These are phyloP conservation scores for Metarhizium brunneum DNA, from an alignment of 2,329 filamentous ascomycete genomes.

Conservation along the genomic window DNA sequence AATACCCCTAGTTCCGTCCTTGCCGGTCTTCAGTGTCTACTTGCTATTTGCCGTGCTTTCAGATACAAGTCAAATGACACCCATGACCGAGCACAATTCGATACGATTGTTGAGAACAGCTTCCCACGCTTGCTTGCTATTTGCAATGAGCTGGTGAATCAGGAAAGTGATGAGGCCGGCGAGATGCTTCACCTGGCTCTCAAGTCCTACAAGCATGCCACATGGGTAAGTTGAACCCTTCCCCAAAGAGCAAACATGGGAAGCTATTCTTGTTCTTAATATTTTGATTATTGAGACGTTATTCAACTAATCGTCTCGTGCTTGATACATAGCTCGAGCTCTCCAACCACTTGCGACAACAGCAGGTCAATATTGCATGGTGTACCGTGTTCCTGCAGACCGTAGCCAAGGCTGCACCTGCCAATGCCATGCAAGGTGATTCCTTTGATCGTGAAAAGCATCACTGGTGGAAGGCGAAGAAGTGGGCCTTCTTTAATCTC, in stretches of 20 bases:
- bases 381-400: slow-evolving; percentile 90
- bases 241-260: neutral
- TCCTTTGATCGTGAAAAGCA: slow-evolving; percentile 81
- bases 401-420: slow-evolving; percentile 75
- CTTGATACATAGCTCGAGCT: slow-evolving; percentile 63
- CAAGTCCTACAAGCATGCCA: slow-evolving; percentile 97
- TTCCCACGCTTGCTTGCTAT: slow-evolving; percentile 84
- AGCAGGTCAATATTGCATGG: slow-evolving; percentile 84
- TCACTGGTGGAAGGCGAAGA: slow-evolving; percentile 99
- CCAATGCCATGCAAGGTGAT: slow-evolving; percentile 73
- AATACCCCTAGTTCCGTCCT: slow-evolving; percentile 83
- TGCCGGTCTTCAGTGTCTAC: slow-evolving; percentile 84
- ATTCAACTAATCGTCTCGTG: neutral
- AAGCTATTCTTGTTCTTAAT: neutral
- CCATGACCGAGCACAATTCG: slow-evolving; percentile 71
- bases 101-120: slow-evolving; percentile 84
- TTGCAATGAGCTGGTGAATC: slow-evolving; percentile 79
- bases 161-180: slow-evolving; percentile 86
- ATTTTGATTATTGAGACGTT: neutral
- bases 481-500: slow-evolving; percentile 97
- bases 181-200: slow-evolving; percentile 94
- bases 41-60: slow-evolving; percentile 93
- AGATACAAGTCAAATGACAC: slow-evolving; percentile 80
- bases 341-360: slow-evolving; percentile 64
- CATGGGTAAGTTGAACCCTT: slow-evolving; percentile 55